Base-by-base conservation (phyloP, 2,329 filamentous ascomycete genomes). In the Ceratocystis destructans region DNA sequence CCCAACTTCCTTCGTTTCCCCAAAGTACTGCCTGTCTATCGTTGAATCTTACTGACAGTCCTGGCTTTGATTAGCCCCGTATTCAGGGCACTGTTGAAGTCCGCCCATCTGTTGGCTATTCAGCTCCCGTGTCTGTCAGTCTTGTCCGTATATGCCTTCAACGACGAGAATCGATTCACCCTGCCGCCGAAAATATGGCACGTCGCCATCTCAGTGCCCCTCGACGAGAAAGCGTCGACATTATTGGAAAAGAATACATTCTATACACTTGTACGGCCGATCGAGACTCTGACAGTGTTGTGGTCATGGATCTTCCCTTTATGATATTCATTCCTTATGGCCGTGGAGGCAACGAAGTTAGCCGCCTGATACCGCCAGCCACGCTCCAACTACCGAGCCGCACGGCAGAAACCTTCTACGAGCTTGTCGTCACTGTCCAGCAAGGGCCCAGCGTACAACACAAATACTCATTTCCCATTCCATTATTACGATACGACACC, bases 31-130 rank as follows among this genome's bases (percentile, higher is more conserved):
- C 50, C 37, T 15, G 37, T 41, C 37, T 12, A 8, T 41, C 53
- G n/a, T 62, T 48, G 22, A 8, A 20, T 50, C 12, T 61, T 61
- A n/a, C 41, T 62, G 62, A 61, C 45, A 25, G 20, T 22, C 25
- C 25, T 62, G 41, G 33, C 46, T 6, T 25, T 41, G 10, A 62
- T 25, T 73, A 96, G 90, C 94, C 94, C 73, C 89, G 94, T 74
- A 93, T 99, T 78, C 93, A 96, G 80, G 94, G 94, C 72, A 96
- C 94, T 75, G 94, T 99, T 74, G 94, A 97, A 78, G 94, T 99
- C 72, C 86, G 94, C 68, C 94, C 94, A 53, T 86, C 86, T 65
- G 82, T 87, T 69, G 93, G 94, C 69, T 87, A 88, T 72, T 93
- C 91, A 20, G 91, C 91, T 71, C 91, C 94, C 53, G 92, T 97